Evolutionary conservation across 2,329 filamentous ascomycete genomes (phyloP).

Genomic region (Purpureocillium lavendulum): DNA sequence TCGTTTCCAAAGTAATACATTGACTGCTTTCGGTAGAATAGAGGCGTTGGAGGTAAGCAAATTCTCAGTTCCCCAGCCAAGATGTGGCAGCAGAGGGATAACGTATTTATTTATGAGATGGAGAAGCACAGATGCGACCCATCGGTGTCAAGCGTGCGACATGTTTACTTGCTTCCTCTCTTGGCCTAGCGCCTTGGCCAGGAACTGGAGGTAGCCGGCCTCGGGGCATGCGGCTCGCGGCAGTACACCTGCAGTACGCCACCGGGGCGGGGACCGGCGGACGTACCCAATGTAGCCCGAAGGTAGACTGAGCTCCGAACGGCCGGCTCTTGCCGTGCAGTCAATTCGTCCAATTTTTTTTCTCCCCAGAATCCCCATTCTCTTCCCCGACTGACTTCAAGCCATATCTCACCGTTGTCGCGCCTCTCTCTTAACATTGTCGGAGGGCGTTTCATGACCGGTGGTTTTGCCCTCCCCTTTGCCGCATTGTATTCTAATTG

Average conservation of each 20-base stretch:
- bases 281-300: conserved; percentile 3
- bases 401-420: conserved; percentile 8
- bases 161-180: conserved; percentile 22
- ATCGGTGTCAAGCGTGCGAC: too few species aligned
- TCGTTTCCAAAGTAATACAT: neutral
- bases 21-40: too few species aligned
- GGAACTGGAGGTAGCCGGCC: neutral
- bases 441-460: conserved; percentile 19
- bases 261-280: neutral
- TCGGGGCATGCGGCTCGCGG: conserved; percentile 3
- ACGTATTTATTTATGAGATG: too few species aligned
- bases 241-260: conserved; percentile 2
- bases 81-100: too few species aligned
- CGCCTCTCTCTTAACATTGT: conserved; percentile 13
- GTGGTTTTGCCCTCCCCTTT: conserved; percentile 10
- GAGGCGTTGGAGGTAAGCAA: too few species aligned
- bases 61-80: too few species aligned
- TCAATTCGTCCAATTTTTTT: conserved; percentile 21
- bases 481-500: conserved; percentile 10
- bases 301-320: conserved; percentile 5
- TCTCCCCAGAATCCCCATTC: conserved; percentile 13
- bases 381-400: conserved; percentile 8
- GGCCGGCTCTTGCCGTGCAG: conserved; percentile 19
- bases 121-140: too few species aligned
- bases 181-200: conserved; percentile 13